phyloP scores from a whole-genome alignment of 192 early-diverging fungal genomes.

The Coemansia sp. region DNA sequence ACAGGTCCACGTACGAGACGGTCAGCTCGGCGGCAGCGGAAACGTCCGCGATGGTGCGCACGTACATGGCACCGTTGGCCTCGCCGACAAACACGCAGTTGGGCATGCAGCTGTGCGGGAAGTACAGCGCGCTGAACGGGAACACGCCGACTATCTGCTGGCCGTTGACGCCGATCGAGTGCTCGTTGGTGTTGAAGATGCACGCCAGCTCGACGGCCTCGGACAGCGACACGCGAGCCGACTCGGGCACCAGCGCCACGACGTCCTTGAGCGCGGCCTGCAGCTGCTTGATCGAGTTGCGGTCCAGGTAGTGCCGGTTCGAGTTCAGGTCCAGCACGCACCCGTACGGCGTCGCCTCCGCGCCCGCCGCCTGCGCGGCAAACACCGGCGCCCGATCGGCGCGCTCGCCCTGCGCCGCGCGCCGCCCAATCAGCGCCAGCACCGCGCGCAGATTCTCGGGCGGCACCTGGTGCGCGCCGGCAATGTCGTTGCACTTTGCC shows the following conservation, averaged over 20 bases:
- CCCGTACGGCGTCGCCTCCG: conserved; percentile 21
- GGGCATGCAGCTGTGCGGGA: conserved; percentile 71
- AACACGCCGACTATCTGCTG: conserved; percentile 64
- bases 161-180: conserved; percentile 54
- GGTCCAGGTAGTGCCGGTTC: conserved; percentile 49
- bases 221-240: conserved; percentile 26
- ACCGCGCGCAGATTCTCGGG: conserved; percentile 41
- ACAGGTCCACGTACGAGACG: conserved; percentile 69
- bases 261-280: conserved; percentile 42
- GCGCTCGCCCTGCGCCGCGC: conserved; percentile 17
- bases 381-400: conserved; percentile 2
- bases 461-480: conserved; percentile 20
- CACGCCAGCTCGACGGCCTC: conserved; percentile 55
- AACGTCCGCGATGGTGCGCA: conserved; percentile 59
- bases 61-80: conserved; percentile 52
- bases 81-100: conserved; percentile 66
- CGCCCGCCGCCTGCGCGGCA: conserved; percentile 3
- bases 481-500: conserved; percentile 33
- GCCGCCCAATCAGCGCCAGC: conserved; percentile 40
- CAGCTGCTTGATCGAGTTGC: conserved; percentile 31
- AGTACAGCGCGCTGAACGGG: conserved; percentile 66
- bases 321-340: conserved; percentile 41
- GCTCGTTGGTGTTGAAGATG: conserved; percentile 64
- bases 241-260: conserved; percentile 39
- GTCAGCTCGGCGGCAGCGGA: conserved; percentile 57